Base-by-base conservation (phyloP, 2,329 filamentous ascomycete genomes). In the Daldinia sp. region DNA sequence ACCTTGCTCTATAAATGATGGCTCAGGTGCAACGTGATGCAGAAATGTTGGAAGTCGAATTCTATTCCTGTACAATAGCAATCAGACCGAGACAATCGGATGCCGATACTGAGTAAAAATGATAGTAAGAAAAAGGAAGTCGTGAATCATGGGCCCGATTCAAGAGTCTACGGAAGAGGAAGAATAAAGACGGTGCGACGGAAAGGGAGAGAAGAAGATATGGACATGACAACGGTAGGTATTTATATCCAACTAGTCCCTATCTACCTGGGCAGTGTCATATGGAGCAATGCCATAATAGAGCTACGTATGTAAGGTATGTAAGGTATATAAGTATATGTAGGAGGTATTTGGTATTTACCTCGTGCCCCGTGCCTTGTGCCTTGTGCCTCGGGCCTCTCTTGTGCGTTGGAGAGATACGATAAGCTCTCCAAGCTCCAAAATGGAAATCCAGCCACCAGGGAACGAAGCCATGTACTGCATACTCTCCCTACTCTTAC, bases 161-260 rank as follows among this genome's bases (percentile, higher is more conserved):
- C 58, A 45, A 54, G n/a, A n/a, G 49, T 56, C 15, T 58, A 39
- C 29, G 29, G 43, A 30, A 47, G 15, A 48, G 32, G 37, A 50
- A 23, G 39, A 30, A 47, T 25, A 21, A 65, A 55, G 64, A 58
- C 30, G 50, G 47, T 52, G 52, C 52, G 17, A 50, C 11, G 17
- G 34, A 37, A 49, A 32, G 30, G 17, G 50, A 59, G 29, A 52
- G 30, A 51, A 35, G n/a, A n/a, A n/a, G n/a, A n/a, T n/a, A n/a
- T n/a, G n/a, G n/a, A 43, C 35, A 39, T 52, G 23, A 41, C 51
- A 50, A 34, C 47, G 52, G n/a, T n/a, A n/a, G n/a, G n/a, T 61
- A 39, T 58, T 61, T 63, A 65, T 68, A 68, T 67, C 56, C 48
- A 61, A n/a, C n/a, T n/a, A n/a, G n/a, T n/a, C 23, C 32, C 43